Conservation (phyloP, 2,329 filamentous ascomycete genomes). For the Huntiella bhutanensis region DNA sequence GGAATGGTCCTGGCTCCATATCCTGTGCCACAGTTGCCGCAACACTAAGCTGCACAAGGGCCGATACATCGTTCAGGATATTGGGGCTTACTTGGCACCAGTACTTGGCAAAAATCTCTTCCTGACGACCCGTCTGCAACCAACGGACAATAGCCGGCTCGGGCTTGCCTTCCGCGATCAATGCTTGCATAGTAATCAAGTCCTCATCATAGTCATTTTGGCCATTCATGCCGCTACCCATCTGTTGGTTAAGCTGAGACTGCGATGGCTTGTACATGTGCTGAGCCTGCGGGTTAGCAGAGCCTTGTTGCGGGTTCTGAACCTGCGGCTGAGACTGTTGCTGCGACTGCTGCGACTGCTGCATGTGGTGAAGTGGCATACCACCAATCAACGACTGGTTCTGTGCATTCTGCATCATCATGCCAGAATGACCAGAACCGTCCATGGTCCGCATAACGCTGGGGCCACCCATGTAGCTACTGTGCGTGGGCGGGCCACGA, state of each 20-base stretch:
- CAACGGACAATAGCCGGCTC: conserved; percentile 47
- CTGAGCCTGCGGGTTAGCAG: conserved; percentile 10
- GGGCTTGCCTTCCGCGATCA: conserved; percentile 41
- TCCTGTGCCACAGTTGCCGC: conserved; percentile 44
- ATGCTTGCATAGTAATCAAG: conserved; percentile 39
- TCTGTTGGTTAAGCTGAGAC: conserved; percentile 13
- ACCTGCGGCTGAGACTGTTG: conserved; percentile 28
- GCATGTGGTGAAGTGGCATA: conserved; percentile 25
- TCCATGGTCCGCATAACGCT: background rate
- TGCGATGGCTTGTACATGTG: conserved; percentile 13
- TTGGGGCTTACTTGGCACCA: conserved; percentile 17
- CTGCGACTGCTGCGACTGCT: conserved; percentile 19
- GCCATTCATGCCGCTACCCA: background rate
- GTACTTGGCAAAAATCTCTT: conserved; percentile 39
- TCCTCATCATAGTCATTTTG: conserved; percentile 21
- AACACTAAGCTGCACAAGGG: conserved; percentile 43
- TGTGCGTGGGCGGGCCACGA: conserved; percentile 11
- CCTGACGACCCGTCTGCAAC: conserved; percentile 44
- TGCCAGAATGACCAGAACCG: conserved; percentile 15
- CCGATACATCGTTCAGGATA: conserved; percentile 35
- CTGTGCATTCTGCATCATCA: conserved; percentile 22
- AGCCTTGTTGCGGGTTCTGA: conserved; percentile 17
- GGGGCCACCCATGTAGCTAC: conserved; percentile 13
- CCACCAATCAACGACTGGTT: conserved; percentile 43
- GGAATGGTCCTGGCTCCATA: conserved; percentile 29